Evolutionary conservation across 495 filamentous ascomycete species (phyloP).

Genomic region (Aspergillus hancockii): DNA sequence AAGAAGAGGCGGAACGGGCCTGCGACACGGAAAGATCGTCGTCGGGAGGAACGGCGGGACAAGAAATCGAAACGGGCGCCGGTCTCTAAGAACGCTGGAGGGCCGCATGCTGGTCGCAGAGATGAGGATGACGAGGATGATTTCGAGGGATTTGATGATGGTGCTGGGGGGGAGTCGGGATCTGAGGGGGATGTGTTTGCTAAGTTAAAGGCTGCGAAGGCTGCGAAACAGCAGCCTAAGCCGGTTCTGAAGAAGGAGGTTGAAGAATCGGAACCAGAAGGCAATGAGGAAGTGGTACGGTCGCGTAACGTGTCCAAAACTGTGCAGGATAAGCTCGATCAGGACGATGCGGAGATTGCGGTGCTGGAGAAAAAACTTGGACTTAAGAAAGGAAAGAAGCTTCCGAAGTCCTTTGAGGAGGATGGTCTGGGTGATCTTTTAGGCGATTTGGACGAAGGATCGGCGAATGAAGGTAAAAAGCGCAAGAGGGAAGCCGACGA

Average conservation of each 20-base stretch:
- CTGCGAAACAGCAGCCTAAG: conserved; percentile 31
- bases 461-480: conserved; percentile 50
- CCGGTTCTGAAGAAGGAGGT: conserved; percentile 46
- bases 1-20: conserved; percentile 42
- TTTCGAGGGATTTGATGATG: conserved; percentile 23
- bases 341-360: conserved; percentile 85
- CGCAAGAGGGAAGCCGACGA: conserved; percentile 57
- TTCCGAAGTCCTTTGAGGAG: conserved; percentile 75
- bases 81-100: not conserved
- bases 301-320: conserved; percentile 52
- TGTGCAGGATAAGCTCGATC: conserved; percentile 61
- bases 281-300: conserved; percentile 26
- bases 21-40: conserved; percentile 59
- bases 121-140: conserved; percentile 31
- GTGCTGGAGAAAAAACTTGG: conserved; percentile 88
- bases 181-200: conserved; percentile 10
- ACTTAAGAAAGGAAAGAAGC: conserved; percentile 72
- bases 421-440: conserved; percentile 82
- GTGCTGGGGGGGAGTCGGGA: conserved; percentile 12
- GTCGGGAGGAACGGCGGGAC: conserved; percentile 56
- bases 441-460: conserved; percentile 62
- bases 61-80: conserved; percentile 49
- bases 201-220: conserved; percentile 26
- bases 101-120: conserved; percentile 8
- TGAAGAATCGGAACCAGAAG: conserved; percentile 15